These are phyloP conservation scores for Colletotrichum sp. DNA, from an alignment of 2,329 filamentous ascomycete species.

Conservation along the genomic window DNA sequence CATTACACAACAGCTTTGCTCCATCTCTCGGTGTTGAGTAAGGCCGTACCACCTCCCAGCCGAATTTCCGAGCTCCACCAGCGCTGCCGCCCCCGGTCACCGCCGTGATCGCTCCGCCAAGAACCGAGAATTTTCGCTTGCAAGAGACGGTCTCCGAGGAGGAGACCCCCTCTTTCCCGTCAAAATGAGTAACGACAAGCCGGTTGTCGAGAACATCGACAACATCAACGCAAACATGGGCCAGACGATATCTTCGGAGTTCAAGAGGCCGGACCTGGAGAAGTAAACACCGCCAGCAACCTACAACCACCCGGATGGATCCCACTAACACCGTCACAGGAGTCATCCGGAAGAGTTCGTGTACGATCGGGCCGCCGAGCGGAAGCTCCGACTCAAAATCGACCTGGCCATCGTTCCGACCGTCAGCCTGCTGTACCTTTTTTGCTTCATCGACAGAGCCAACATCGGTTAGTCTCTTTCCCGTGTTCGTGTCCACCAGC, in stretches of 20 bases:
- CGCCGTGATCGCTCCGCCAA: background rate
- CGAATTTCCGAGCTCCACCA: background rate
- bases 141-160: background rate
- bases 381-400: conserved; percentile 60
- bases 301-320: background rate
- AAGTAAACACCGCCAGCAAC: background rate
- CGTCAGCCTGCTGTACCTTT: conserved; percentile 66
- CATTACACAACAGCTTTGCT: background rate
- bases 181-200: conserved; percentile 6
- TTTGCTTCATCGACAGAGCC: conserved; percentile 71
- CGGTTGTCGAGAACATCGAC: conserved; percentile 4
- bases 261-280: background rate
- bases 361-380: conserved; percentile 33
- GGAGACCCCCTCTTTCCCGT: background rate
- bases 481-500: background rate
- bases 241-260: background rate
- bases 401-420: conserved; percentile 67
- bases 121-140: background rate
- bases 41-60: background rate
- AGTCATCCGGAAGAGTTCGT: background rate
- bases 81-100: background rate
- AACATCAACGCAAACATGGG: background rate
- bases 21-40: background rate
- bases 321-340: background rate
- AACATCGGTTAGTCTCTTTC: conserved; percentile 61